Percentiles rank a stretch among this genome's conserved stretches.
Conservation (phyloP, 139 green algal species). For the Edaphochlamys debaryana region DNA sequence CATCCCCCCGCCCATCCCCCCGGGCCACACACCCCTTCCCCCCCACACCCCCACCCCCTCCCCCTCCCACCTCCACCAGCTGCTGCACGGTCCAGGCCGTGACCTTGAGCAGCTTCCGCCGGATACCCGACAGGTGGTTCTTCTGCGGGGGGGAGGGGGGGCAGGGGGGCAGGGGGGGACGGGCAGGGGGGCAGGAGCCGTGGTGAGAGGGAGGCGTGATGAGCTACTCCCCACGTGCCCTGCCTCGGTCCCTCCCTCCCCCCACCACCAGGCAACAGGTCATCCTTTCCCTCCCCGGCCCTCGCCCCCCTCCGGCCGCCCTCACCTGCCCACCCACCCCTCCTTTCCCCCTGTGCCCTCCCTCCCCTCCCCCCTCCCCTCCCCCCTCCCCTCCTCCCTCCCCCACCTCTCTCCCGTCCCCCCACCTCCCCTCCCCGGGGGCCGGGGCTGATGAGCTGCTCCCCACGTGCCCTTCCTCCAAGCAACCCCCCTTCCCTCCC, state of each 20-base stretch:
- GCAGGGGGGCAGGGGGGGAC: neutral
- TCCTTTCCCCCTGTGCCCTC: neutral
- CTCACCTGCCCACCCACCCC: too few species aligned
- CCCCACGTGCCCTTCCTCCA: too few species aligned
- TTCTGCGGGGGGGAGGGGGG: constrained; percentile 69
- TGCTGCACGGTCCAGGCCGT: constrained; percentile 86
- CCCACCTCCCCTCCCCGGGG: too few species aligned
- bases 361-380: neutral
- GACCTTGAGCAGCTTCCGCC: constrained; percentile 89
- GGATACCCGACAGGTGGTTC: constrained; percentile 94
- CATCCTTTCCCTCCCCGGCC: neutral
- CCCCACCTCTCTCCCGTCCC: too few species aligned
- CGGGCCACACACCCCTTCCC: too few species aligned
- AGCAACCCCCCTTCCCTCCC: neutral
- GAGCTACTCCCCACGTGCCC: too few species aligned
- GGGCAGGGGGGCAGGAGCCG: neutral
- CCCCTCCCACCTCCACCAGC: constrained; percentile 90
- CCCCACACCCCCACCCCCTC: too few species aligned
- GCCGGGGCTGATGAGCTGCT: too few species aligned
- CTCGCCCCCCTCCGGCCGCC: neutral
- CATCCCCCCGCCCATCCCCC: too few species aligned
- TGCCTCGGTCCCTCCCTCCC: too few species aligned
- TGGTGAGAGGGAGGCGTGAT: too few species aligned
- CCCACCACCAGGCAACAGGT: too few species aligned
- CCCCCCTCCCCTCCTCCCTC: neutral